These are phyloP conservation scores for Metrosideros polymorpha DNA, from an alignment of 441 rosid species.

Conservation along the genomic window DNA sequence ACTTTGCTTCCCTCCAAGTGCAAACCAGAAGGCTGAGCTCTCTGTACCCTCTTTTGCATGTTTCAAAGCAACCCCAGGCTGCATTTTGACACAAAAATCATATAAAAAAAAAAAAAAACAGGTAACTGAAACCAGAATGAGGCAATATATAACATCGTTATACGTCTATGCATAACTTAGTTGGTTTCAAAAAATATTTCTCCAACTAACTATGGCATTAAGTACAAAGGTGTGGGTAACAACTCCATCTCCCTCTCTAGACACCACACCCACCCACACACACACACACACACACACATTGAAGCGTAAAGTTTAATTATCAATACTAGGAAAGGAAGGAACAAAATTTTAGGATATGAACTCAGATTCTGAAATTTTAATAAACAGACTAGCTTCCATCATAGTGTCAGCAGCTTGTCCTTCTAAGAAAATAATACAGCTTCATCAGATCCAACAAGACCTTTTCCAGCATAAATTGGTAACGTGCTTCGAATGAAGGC, in stretches of 20 bases:
- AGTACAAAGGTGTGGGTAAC: background rate
- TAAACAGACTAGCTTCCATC: background rate
- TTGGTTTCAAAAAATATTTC: background rate
- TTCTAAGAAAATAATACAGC: background rate
- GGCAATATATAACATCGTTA: background rate
- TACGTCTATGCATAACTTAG: background rate
- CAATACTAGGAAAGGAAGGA: background rate
- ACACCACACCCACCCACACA: background rate
- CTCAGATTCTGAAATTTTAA: background rate
- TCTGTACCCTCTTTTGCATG: constrained; percentile 99
- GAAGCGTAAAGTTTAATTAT: background rate
- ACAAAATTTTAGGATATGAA: background rate
- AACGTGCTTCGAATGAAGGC: background rate
- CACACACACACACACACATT: background rate
- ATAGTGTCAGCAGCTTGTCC: background rate
- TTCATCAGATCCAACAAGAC: background rate
- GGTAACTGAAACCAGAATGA: background rate
- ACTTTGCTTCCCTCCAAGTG: constrained; percentile 95
- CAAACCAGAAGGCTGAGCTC: constrained; percentile 93
- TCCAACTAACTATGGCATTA: background rate
- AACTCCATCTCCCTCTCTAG: background rate
- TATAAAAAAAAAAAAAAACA: background rate
- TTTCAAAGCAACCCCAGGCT: constrained; percentile 86
- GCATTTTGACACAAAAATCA: constrained; percentile 9
- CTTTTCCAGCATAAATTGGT: background rate